Evolutionary conservation across 768 basidiomycete species (phyloP), one percentile per base, ranked within the genome.

Genomic region (Collybia sordida): DNA sequence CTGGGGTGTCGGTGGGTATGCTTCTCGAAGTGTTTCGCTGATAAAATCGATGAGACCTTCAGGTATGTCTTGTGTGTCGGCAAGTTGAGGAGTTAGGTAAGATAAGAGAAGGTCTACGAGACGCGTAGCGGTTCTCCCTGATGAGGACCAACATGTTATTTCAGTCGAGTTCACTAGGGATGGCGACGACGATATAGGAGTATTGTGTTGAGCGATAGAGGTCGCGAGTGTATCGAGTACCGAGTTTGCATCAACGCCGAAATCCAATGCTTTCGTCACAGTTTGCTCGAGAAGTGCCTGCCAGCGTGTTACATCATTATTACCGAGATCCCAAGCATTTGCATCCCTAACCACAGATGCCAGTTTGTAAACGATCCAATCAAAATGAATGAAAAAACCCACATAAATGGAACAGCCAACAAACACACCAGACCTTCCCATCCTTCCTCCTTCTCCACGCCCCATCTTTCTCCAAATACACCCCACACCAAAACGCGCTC

Each of bases 1-100:
- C 41, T 71, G 69, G 3, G 78, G 72, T 17, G 77, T 76, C 0
- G 88, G 86, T 0, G 89, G 89, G 65, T 92, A 92, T 7, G 78
- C 77, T 7, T 78, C 72, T 18, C 70, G 66, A 50, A 91, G 70
- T 0, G 80, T 80, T 37, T 81, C 78, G 51, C 83, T 81, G 45
- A 83, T 72, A 47, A 88, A 78, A 39, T 81, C 78, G 23, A 89
- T 63, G 14, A 90, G 59, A 19, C 67, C 61, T 12, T 68, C 64
- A 2, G 89, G 86, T 1, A 86, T 62, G 17, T 80, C 75, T 21
- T 77, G 74, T 31, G 75, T 66, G 3, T 82, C 80, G 3, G 68
- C 56, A 50, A 79, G 69, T 3, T 25, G 21, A 5, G 39, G 19
- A 17, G 81, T 78, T 40, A 84, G 61, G 39, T 81, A 72, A 0